Evolutionary conservation across 2,329 filamentous ascomycete species (phyloP), one percentile per base, ranked within the genome.

Genomic region (Didymella pinodella): DNA sequence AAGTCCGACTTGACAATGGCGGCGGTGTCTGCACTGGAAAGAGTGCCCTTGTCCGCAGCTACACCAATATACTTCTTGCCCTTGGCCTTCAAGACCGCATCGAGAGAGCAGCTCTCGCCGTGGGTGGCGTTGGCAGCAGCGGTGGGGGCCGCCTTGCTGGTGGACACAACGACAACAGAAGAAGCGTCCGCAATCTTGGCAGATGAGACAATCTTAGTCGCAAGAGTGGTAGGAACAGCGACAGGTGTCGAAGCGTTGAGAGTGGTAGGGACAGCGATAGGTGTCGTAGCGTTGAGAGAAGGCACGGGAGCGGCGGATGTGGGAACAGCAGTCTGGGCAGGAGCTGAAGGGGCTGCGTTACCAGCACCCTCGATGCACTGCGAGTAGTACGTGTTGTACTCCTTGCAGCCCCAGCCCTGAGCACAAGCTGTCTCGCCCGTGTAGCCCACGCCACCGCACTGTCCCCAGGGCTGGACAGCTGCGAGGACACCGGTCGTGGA

Each of bases 61-160:
- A 82, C 83, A 63, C 88, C 89, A 54, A 84, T 85, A 77, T 90
- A 91, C 63, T 84, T 80, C 79, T 90, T 90, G 62, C 88, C 88
- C 67, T 85, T 83, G 57, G 83, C 82, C 71, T 85, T 84, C 77
- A 89, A 71, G 14, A 73, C 71, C 70, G 88, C 82, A 61, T 89
- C 79, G 75, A 83, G 85, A 54, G 65, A 65, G 63, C 70, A 73
- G 12, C 58, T 34, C 11, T 57, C 70, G 4, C 68, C 69, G 22
- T 68, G 65, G 38, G 67, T 53, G 5, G 66, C 61, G 22, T 43
- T 56, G 32, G 54, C 34, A 3, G 58, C 59, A 10, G 64, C 43
- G 48, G 48, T 61, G 10, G 63, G 57, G 14, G 63, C 41, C 25
- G 56, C 55, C n/a, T 46, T 34, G 14, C 48, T 59, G 31, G 52